Evolutionary conservation across 2,329 filamentous ascomycete species (phyloP).

Genomic region (Aspergillus awamori): DNA sequence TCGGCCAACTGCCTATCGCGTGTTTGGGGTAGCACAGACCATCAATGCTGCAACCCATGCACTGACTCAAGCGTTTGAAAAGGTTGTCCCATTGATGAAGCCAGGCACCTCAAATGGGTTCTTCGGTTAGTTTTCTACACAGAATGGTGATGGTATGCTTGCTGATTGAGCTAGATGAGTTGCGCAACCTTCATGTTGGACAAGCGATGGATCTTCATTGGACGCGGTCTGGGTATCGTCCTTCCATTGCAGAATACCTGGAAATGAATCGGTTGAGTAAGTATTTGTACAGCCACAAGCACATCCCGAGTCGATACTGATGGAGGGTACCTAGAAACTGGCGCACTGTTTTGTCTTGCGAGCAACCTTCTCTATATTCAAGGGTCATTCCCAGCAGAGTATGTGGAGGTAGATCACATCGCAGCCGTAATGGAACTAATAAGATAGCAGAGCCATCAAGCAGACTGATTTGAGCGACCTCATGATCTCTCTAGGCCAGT

Average conservation of each 20-base stretch:
- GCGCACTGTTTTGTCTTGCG: background rate
- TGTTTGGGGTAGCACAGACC: slow-evolving; percentile 8
- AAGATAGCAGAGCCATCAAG: background rate
- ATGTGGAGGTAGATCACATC: background rate
- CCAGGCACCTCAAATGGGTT: background rate
- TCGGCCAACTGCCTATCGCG: background rate
- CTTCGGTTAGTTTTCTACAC: background rate
- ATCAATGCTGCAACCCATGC: slow-evolving; percentile 13
- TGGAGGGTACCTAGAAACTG: background rate
- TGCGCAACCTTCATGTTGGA: background rate
- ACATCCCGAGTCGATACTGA: background rate
- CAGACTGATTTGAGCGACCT: background rate
- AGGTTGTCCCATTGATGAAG: background rate
- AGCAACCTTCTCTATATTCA: background rate
- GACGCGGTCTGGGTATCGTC: background rate
- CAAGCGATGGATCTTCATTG: background rate
- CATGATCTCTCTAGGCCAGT: background rate
- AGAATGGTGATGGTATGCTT: background rate
- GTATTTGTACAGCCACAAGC: background rate
- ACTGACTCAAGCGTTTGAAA: background rate
- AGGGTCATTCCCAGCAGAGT: background rate
- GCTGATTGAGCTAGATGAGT: background rate
- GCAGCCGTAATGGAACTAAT: background rate
- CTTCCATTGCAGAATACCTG: background rate
- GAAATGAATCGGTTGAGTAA: background rate